These are phyloP conservation scores for Coemansia sp. DNA, from an alignment of 192 early-diverging fungal species.

Conservation along the genomic window DNA sequence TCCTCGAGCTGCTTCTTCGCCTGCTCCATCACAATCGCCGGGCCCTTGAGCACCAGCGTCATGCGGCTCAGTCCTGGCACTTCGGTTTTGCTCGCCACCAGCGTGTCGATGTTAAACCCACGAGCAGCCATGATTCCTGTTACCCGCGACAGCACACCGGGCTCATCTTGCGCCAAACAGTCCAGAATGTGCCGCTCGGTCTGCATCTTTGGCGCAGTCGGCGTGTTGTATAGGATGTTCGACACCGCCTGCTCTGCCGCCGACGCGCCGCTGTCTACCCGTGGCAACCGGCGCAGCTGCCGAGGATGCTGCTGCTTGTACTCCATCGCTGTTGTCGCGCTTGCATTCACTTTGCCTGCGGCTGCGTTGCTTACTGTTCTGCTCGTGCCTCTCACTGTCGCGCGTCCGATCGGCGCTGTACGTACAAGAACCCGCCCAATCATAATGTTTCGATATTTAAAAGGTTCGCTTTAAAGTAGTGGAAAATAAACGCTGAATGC, in stretches of 20 bases:
- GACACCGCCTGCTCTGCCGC: slow-evolving; percentile 92
- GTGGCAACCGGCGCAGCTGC: slow-evolving; percentile 47
- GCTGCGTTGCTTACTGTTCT: slow-evolving; percentile 22
- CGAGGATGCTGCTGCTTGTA: slow-evolving; percentile 57
- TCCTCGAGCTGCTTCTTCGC: slow-evolving; percentile 93
- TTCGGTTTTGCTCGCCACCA: slow-evolving; percentile 95
- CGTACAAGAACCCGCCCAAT: slow-evolving; percentile 24
- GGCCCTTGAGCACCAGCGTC: slow-evolving; percentile 93
- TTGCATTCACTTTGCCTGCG: slow-evolving; percentile 45
- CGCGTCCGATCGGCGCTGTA: background rate
- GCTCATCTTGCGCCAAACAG: slow-evolving; percentile 92
- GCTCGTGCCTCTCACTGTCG: background rate
- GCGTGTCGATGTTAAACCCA: slow-evolving; percentile 96
- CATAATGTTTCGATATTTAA: background rate
- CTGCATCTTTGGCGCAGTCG: slow-evolving; percentile 67
- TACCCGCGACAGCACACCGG: slow-evolving; percentile 77
- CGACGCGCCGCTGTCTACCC: slow-evolving; percentile 55
- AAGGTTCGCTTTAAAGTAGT: background rate
- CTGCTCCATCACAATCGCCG: slow-evolving; percentile 82
- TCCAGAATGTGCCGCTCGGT: slow-evolving; percentile 80
- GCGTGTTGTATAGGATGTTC: slow-evolving; percentile 96
- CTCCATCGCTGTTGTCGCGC: slow-evolving; percentile 50
- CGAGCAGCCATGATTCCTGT: slow-evolving; percentile 89
- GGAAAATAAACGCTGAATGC: background rate
- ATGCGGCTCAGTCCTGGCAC: slow-evolving; percentile 89